These are phyloP conservation scores for Vitis hybrid DNA, from an alignment of 177 flowering plant species.

Conservation along the genomic window DNA sequence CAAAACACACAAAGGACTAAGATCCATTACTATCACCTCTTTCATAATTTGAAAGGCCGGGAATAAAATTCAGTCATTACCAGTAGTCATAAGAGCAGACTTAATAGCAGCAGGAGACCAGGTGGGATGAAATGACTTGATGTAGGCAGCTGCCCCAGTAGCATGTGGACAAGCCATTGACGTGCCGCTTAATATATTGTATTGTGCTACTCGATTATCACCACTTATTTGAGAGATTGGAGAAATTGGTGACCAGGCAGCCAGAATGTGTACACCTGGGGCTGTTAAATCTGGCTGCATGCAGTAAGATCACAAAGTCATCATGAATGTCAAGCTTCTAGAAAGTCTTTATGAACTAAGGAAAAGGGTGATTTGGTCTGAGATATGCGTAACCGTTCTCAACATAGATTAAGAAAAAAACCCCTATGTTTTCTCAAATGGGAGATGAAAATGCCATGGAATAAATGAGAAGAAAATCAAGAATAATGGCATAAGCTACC, in stretches of 20 bases:
- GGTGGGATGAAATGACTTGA: slow-evolving; percentile 17
- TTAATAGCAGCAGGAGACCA: no score
- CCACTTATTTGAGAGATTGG: neutral
- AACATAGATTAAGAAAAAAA: no score
- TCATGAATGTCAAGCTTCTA: no score
- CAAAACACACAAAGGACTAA: neutral
- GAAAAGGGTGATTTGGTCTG: no score
- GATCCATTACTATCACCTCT: no score
- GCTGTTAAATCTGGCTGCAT: slow-evolving; percentile 25
- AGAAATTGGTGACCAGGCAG: slow-evolving; percentile 11
- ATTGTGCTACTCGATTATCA: slow-evolving; percentile 5
- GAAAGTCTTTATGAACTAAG: no score
- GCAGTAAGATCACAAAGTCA: no score
- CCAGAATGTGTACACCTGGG: slow-evolving; percentile 26
- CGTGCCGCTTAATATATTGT: slow-evolving; percentile 25
- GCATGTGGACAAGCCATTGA: slow-evolving; percentile 33
- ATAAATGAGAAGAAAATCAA: neutral
- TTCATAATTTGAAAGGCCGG: slow-evolving; percentile 22
- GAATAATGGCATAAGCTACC: slow-evolving; percentile 10
- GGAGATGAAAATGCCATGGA: no score
- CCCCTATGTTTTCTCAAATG: no score
- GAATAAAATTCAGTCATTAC: slow-evolving; percentile 42
- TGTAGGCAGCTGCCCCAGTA: slow-evolving; percentile 40
- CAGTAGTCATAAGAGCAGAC: slow-evolving; percentile 5
- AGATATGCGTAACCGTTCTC: no score